A percentile compares a stretch with the other conserved stretches of the same genome.
Evolutionary conservation across 2,329 filamentous ascomycete species (phyloP).

Genomic region (Botrytis deweyae): DNA sequence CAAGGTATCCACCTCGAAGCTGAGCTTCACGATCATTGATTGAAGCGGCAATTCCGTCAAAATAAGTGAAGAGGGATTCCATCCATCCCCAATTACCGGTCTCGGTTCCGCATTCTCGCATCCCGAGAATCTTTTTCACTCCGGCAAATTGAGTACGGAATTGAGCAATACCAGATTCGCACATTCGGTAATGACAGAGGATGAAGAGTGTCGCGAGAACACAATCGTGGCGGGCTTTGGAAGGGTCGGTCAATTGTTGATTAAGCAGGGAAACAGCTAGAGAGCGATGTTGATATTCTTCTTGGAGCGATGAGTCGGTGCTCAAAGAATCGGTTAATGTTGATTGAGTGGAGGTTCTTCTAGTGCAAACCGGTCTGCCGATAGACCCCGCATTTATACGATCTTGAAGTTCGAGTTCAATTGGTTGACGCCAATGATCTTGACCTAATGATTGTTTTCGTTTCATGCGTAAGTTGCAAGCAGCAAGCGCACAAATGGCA

Average conservation of each 20-base stretch:
- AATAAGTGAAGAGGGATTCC: constrained; percentile 89
- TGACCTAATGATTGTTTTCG: constrained; percentile 63
- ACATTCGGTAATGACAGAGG: constrained; percentile 89
- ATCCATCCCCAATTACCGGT: constrained; percentile 80
- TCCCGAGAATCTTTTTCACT: constrained; percentile 82
- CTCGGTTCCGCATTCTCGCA: constrained; percentile 64
- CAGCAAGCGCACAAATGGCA: constrained; percentile 83
- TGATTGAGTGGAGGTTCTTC: constrained; percentile 32
- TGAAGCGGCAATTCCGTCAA: constrained; percentile 87
- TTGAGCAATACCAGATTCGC: constrained; percentile 87
- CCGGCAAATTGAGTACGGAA: constrained; percentile 93
- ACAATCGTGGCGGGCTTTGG: constrained; percentile 76
- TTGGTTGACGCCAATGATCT: constrained; percentile 47
- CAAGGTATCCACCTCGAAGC: constrained; percentile 61
- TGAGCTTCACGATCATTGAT: constrained; percentile 91
- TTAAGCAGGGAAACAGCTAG: constrained; percentile 81
- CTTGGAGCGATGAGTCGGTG: constrained; percentile 62
- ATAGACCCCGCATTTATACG: constrained; percentile 32
- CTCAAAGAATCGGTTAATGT: constrained; percentile 45
- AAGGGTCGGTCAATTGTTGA: constrained; percentile 74
- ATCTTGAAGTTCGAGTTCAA: constrained; percentile 38
- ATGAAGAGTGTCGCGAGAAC: constrained; percentile 84
- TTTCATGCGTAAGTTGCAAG: constrained; percentile 88
- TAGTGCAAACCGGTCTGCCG: constrained; percentile 26
- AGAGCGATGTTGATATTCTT: constrained; percentile 79